These are phyloP conservation scores for Trametes villosa DNA, from an alignment of 768 basidiomycete genomes.

Conservation along the genomic window DNA sequence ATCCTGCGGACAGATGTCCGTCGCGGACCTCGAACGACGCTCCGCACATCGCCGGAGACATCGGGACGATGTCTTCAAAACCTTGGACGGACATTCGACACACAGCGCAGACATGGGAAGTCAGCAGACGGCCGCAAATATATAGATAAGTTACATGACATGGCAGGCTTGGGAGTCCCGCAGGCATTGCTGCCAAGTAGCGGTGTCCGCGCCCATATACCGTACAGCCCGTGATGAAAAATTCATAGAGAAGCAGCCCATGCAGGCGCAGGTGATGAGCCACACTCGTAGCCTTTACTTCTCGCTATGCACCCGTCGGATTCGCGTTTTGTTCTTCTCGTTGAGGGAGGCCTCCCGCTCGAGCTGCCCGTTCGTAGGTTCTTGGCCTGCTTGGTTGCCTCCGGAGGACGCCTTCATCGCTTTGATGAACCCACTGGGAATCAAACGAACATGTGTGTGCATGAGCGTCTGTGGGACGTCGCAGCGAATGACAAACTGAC, in stretches of 20 bases:
- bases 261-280: neutral
- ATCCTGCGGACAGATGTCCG: conserved; percentile 17
- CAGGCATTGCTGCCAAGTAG: no score
- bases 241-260: neutral
- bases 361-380: neutral
- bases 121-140: conserved; percentile 1
- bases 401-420: conserved; percentile 39
- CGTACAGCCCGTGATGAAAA: neutral
- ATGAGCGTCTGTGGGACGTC: neutral
- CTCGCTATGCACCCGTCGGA: neutral
- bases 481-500: conserved; percentile 37
- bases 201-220: neutral
- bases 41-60: neutral
- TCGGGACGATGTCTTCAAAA: conserved; percentile 1
- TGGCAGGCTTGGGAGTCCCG: neutral
- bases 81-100: neutral
- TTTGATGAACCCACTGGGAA: conserved; percentile 55
- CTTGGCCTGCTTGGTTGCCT: conserved; percentile 10
- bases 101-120: neutral
- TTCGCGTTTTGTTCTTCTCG: neutral
- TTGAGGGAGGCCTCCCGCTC: neutral
- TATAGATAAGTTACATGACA: conserved; percentile 8
- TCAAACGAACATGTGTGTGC: neutral
- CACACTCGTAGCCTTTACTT: neutral
- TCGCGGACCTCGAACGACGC: neutral